Percentiles rank a stretch among this genome's conserved stretches.
phyloP scores from a whole-genome alignment of 2,329 filamentous ascomycete species.

The Cordyceps farinosa region DNA sequence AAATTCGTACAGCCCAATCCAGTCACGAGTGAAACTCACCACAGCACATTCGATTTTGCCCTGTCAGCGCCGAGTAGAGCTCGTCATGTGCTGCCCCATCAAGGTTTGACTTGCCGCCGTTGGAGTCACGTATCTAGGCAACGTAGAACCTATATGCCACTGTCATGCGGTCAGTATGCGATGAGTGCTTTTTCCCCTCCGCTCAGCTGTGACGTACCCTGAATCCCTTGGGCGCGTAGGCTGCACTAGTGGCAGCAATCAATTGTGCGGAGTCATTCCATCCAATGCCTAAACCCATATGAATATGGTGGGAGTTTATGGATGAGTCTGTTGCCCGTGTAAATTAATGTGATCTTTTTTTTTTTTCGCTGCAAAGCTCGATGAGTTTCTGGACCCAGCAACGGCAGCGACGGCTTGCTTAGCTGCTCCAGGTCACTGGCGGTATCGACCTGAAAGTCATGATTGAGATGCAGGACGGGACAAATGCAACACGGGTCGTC shows the following conservation, averaged over 20 bases:
- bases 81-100: background rate
- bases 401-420: background rate
- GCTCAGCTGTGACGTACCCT: background rate
- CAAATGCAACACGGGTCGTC: background rate
- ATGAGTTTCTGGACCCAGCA: background rate
- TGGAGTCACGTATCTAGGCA: background rate
- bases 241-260: conserved; percentile 2
- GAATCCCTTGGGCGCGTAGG: conserved; percentile 4
- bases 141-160: background rate
- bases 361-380: background rate
- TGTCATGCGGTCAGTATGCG: background rate
- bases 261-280: background rate
- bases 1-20: background rate
- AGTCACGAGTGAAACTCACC: background rate
- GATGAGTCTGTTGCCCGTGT: conserved; percentile 1
- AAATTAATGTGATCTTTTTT: background rate
- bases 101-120: conserved; percentile 6
- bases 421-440: background rate
- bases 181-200: background rate
- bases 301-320: background rate
- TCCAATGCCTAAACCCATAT: background rate
- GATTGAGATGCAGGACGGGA: background rate
- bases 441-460: background rate
- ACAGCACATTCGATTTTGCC: background rate
- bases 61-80: background rate